phyloP scores from a whole-genome alignment of 768 basidiomycete genomes.

The Naganishia randhawae region DNA sequence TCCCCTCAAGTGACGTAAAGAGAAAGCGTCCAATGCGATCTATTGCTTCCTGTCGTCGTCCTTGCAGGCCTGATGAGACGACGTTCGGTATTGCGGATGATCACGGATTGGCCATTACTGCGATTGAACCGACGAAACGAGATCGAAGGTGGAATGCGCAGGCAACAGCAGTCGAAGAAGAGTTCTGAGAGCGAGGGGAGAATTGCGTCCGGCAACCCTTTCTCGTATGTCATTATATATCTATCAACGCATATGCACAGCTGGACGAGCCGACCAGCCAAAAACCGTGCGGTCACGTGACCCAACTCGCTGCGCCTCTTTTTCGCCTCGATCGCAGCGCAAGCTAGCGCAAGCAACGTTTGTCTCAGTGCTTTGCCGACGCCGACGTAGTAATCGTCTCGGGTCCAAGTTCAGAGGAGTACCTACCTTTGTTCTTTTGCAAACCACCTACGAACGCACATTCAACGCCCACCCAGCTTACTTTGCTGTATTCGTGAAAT shows the following conservation, averaged over 20 bases:
- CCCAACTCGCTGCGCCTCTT: not conserved
- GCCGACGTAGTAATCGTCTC: too few relatives aligned
- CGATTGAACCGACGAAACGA: slow-evolving; percentile 13
- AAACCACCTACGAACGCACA: not conserved
- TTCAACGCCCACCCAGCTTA: not conserved
- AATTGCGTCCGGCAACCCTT: too few relatives aligned
- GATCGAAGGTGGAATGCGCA: slow-evolving; percentile 10
- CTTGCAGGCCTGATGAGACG: not conserved
- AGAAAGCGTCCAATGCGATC: not conserved
- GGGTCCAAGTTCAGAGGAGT: too few relatives aligned
- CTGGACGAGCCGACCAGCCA: too few relatives aligned
- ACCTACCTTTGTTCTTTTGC: not conserved
- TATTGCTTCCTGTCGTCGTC: not conserved
- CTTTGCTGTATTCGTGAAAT: not conserved
- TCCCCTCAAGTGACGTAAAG: too few relatives aligned
- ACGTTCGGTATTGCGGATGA: not conserved
- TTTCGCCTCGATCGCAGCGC: not conserved
- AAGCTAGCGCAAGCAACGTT: slow-evolving; percentile 7
- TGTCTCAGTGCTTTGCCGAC: slow-evolving; percentile 14
- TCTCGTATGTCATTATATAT: too few relatives aligned
- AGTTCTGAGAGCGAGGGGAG: too few relatives aligned
- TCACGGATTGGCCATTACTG: not conserved
- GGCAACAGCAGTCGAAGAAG: not conserved
- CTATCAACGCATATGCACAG: too few relatives aligned
- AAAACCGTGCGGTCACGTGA: not conserved